Evolutionary conservation across 495 filamentous ascomycete genomes (phyloP).

Genomic region (Xylaria venustula): DNA sequence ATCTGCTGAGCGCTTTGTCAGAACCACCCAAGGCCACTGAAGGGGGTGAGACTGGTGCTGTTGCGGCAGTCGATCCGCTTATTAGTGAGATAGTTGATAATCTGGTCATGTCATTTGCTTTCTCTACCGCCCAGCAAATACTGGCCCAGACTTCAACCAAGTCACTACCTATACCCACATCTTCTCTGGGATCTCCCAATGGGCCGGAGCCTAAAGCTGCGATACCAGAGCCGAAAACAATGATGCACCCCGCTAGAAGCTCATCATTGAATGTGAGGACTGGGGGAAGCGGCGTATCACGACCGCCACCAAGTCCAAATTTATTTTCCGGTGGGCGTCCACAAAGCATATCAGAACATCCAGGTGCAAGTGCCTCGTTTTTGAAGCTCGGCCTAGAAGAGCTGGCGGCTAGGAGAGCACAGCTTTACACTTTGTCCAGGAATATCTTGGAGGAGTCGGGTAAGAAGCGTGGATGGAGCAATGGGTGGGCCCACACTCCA

Average conservation of each 20-base stretch:
- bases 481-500: constrained; percentile 71
- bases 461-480: constrained; percentile 68
- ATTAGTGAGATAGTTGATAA: constrained; percentile 67
- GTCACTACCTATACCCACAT: constrained; percentile 62
- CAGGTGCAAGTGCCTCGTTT: constrained; percentile 33
- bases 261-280: constrained; percentile 48
- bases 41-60: constrained; percentile 7
- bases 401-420: constrained; percentile 76
- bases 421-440: constrained; percentile 75
- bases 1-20: constrained; percentile 55
- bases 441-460: constrained; percentile 75
- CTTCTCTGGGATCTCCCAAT: constrained; percentile 45
- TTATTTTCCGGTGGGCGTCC: constrained; percentile 38
- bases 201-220: constrained; percentile 50
- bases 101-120: constrained; percentile 81
- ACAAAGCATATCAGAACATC: constrained; percentile 25
- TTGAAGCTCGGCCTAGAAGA: constrained; percentile 73
- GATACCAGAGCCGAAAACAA: constrained; percentile 61
- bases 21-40: constrained; percentile 25
- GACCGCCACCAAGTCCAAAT: constrained; percentile 44
- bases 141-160: constrained; percentile 73
- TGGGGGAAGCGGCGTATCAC: constrained; percentile 16
- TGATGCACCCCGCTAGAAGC: constrained; percentile 58
- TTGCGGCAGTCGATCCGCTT: constrained; percentile 26
- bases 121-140: constrained; percentile 73